A percentile compares a stretch with the other conserved stretches of the same genome.
Conservation (phyloP, 1,284 basidiomycete species). For the Papiliotrema laurentii region DNA sequence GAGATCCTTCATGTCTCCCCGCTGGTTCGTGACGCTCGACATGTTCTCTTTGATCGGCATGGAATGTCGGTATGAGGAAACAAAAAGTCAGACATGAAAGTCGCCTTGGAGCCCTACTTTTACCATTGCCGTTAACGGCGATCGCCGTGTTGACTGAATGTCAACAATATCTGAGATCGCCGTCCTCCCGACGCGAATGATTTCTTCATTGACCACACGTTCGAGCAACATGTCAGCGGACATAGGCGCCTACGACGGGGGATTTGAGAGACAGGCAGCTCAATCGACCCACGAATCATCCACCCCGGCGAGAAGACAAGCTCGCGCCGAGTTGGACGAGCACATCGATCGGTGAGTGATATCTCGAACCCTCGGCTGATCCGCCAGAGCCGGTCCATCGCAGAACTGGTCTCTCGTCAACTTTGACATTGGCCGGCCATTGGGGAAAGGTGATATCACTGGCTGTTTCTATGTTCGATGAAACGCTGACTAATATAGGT, state of each 20-base stretch:
- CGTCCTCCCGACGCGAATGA: background rate
- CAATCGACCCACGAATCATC: background rate
- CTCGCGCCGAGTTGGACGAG: background rate
- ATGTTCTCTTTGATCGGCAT: no score
- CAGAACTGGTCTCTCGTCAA: slow-evolving; percentile 31
- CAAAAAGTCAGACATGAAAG: no score
- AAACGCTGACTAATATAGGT: slow-evolving; percentile 11
- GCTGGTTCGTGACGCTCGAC: no score
- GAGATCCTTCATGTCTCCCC: no score
- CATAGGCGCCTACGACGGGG: background rate
- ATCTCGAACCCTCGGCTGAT: background rate
- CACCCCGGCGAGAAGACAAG: background rate
- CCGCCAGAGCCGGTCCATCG: slow-evolving; percentile 18
- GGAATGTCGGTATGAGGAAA: no score
- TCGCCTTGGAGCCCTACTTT: no score
- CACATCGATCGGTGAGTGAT: background rate
- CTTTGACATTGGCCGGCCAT: slow-evolving; percentile 89
- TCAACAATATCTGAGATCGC: background rate
- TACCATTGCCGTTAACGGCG: no score
- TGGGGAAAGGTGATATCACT: slow-evolving; percentile 81
- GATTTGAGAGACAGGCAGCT: no score
- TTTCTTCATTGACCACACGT: background rate
- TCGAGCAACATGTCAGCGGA: background rate
- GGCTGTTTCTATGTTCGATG: background rate
- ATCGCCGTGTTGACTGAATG: no score